These are phyloP conservation scores for Inosperma sp. DNA, from an alignment of 768 basidiomycete species.

Conservation along the genomic window DNA sequence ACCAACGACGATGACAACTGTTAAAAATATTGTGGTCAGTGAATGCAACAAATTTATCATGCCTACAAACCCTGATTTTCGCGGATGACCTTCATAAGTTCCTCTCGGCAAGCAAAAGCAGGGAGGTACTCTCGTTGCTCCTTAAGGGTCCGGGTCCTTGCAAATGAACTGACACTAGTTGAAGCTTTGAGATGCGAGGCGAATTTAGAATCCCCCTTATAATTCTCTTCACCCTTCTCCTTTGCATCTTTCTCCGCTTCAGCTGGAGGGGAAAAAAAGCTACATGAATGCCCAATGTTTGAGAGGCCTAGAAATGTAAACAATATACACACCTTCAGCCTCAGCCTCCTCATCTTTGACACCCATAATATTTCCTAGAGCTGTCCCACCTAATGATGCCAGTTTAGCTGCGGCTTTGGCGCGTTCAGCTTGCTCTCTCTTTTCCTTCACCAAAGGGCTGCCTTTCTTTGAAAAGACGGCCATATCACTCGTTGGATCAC, in stretches of 20 bases:
- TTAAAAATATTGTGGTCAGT: constrained; percentile 4
- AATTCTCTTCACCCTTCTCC: constrained; percentile 61
- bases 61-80: constrained; percentile 82
- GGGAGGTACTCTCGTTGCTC: constrained; percentile 96
- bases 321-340: constrained; percentile 69
- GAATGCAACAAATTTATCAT: neutral
- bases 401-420: constrained; percentile 96
- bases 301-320: constrained; percentile 23
- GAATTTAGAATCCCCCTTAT: constrained; percentile 95
- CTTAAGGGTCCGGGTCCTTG: constrained; percentile 77
- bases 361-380: constrained; percentile 96
- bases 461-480: constrained; percentile 96
- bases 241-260: constrained; percentile 47
- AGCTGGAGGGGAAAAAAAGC: constrained; percentile 48
- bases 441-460: constrained; percentile 90
- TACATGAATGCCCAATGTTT: constrained; percentile 79
- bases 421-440: constrained; percentile 93
- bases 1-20: constrained; percentile 94
- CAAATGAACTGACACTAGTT: constrained; percentile 75
- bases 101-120: constrained; percentile 95
- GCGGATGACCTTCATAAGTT: constrained; percentile 78
- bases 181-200: constrained; percentile 86
- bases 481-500: constrained; percentile 91
- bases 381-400: constrained; percentile 85
- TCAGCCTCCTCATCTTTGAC: constrained; percentile 93